A percentile compares a stretch with the other conserved stretches of the same genome.
Evolutionary conservation across 805 yeast genomes (phyloP).

Genomic region (Zygoascus bituminiphila): DNA sequence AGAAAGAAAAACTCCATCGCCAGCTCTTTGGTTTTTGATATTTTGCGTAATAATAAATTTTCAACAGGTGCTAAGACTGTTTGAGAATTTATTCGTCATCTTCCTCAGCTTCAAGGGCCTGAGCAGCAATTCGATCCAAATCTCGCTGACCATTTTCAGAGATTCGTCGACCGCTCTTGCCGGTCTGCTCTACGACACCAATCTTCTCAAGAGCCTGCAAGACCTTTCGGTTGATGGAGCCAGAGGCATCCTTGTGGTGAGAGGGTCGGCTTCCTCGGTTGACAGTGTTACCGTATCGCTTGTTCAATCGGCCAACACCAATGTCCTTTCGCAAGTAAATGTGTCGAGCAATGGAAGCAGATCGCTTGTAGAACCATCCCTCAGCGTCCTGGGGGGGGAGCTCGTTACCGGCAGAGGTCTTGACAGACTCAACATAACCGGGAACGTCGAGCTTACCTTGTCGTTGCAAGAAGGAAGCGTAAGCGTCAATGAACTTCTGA

Average conservation of each 20-base stretch:
- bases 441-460: slow-evolving; percentile 99
- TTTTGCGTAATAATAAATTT: not conserved
- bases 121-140: slow-evolving; percentile 99
- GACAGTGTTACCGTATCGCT: slow-evolving; percentile 97
- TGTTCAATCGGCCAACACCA: slow-evolving; percentile 99
- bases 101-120: slow-evolving; percentile 90
- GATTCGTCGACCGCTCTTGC: slow-evolving; percentile 99
- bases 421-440: slow-evolving; percentile 99
- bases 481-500: slow-evolving; percentile 98
- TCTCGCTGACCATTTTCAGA: slow-evolving; percentile 99
- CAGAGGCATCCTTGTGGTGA: slow-evolving; percentile 98
- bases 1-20: not conserved
- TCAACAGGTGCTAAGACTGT: too few species aligned
- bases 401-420: slow-evolving; percentile 98
- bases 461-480: slow-evolving; percentile 99
- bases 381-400: slow-evolving; percentile 99
- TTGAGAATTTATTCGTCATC: slow-evolving; percentile 24
- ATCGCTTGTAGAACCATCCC: slow-evolving; percentile 99
- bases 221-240: slow-evolving; percentile 98
- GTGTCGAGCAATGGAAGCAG: slow-evolving; percentile 99
- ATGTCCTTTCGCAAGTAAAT: slow-evolving; percentile 98
- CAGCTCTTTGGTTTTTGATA: not conserved
- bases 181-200: slow-evolving; percentile 92
- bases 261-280: slow-evolving; percentile 99
- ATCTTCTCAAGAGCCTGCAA: slow-evolving; percentile 97